Conservation (phyloP, 1,284 basidiomycete species). For the Trichosporon inkin region DNA sequence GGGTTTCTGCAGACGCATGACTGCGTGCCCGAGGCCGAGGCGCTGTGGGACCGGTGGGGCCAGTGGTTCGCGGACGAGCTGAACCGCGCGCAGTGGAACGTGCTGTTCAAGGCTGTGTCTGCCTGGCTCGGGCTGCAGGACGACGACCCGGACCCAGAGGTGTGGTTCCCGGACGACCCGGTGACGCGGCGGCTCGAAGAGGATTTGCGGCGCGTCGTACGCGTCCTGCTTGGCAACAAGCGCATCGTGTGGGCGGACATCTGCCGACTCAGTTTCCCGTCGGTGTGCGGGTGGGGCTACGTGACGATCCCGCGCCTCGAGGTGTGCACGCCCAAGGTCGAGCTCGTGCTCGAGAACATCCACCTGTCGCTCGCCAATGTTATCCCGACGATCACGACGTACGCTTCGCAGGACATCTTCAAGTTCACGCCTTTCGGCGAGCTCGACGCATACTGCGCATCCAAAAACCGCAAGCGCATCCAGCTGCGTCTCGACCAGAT, state of each 20-base stretch:
- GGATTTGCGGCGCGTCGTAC: background rate
- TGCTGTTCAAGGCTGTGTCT: background rate
- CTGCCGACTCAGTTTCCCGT: background rate
- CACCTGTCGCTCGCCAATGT: conserved; percentile 18
- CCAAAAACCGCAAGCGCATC: background rate
- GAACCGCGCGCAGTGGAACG: conserved; percentile 20
- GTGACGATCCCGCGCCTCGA: conserved; percentile 18
- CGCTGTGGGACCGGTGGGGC: conserved; percentile 6
- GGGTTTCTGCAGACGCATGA: conserved; percentile 8
- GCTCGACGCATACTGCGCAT: conserved; percentile 1
- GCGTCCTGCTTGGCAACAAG: conserved; percentile 15
- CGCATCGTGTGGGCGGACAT: conserved; percentile 17
- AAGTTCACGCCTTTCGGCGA: conserved; percentile 14
- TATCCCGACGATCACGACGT: conserved; percentile 12
- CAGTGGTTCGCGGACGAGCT: conserved; percentile 13
- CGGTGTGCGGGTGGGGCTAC: conserved; percentile 11
- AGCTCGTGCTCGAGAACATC: conserved; percentile 20
- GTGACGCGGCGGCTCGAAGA: conserved; percentile 7
- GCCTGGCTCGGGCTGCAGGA: conserved; percentile 9
- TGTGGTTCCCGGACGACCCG: conserved; percentile 15
- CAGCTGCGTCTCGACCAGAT: conserved; percentile 9
- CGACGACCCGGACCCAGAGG: background rate
- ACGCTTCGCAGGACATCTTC: conserved; percentile 9
- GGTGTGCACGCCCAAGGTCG: conserved; percentile 10
- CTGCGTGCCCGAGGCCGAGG: background rate